A percentile compares a stretch with the other conserved stretches of the same genome.
These are phyloP conservation scores for Lichenothelia convexa DNA, from an alignment of 495 filamentous ascomycete genomes.

Conservation along the genomic window DNA sequence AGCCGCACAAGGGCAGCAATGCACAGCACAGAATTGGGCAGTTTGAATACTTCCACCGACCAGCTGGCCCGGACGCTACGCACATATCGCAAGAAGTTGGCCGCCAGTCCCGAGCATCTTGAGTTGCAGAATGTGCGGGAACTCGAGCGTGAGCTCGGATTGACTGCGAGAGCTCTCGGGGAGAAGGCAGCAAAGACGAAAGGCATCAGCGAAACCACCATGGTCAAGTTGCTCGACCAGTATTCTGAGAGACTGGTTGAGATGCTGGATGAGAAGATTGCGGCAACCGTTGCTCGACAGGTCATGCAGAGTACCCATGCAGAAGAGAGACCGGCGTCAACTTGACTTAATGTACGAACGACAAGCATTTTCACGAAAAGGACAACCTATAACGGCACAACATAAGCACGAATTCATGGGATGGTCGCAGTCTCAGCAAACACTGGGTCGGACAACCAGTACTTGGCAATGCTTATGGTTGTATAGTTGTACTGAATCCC, in stretches of 20 bases:
- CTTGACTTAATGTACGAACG: no score
- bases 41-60: conserved; percentile 57
- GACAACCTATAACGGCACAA: no score
- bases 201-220: conserved; percentile 33
- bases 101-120: conserved; percentile 36
- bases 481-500: no score
- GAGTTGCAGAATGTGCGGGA: conserved; percentile 48
- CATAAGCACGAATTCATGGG: no score
- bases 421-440: no score
- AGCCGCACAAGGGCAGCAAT: background rate
- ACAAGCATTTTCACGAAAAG: no score
- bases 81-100: conserved; percentile 66
- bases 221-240: conserved; percentile 47
- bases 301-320: conserved; percentile 10
- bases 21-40: conserved; percentile 36
- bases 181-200: conserved; percentile 32
- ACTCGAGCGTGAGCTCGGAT: conserved; percentile 59
- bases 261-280: conserved; percentile 53
- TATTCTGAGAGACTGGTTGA: conserved; percentile 51
- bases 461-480: no score
- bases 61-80: conserved; percentile 62
- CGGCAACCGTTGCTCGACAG: conserved; percentile 14
- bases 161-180: conserved; percentile 52
- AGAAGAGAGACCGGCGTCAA: no score
- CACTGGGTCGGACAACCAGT: no score